A percentile compares a stretch with the other conserved stretches of the same genome.
Conservation (phyloP, 2,329 filamentous ascomycete genomes). For the Teratosphaeria destructans region DNA sequence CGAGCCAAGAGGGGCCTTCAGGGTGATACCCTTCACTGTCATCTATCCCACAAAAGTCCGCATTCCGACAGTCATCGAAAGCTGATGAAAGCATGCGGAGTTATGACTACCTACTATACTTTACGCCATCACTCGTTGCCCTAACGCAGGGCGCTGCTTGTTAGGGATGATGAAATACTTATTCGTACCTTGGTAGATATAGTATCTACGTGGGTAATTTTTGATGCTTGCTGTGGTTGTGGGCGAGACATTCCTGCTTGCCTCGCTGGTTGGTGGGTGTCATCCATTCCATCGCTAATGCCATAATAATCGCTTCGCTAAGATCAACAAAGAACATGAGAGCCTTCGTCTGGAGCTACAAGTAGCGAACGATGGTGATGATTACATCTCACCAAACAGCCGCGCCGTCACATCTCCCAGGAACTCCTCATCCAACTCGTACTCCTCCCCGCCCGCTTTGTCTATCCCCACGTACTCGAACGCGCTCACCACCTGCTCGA, state of each 20-base stretch:
- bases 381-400: constrained; percentile 59
- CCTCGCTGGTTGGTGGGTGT: not conserved
- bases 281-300: not conserved
- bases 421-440: constrained; percentile 78
- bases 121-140: not conserved
- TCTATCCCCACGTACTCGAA: constrained; percentile 77
- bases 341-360: not conserved
- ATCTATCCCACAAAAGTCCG: too few relatives aligned
- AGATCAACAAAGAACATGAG: not conserved
- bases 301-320: not conserved
- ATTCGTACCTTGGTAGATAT: too few relatives aligned
- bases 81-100: too few relatives aligned
- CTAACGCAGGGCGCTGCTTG: not conserved
- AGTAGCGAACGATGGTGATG: too few relatives aligned
- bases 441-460: constrained; percentile 64
- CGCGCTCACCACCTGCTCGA: constrained; percentile 74
- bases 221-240: not conserved
- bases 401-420: constrained; percentile 83
- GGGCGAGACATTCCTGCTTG: not conserved
- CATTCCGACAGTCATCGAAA: too few relatives aligned
- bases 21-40: too few relatives aligned
- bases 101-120: too few relatives aligned
- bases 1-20: too few relatives aligned
- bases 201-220: not conserved
- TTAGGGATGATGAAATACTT: not conserved